phyloP scores from a whole-genome alignment of 306 rosid species.

The Oemleria cerasiformis region DNA sequence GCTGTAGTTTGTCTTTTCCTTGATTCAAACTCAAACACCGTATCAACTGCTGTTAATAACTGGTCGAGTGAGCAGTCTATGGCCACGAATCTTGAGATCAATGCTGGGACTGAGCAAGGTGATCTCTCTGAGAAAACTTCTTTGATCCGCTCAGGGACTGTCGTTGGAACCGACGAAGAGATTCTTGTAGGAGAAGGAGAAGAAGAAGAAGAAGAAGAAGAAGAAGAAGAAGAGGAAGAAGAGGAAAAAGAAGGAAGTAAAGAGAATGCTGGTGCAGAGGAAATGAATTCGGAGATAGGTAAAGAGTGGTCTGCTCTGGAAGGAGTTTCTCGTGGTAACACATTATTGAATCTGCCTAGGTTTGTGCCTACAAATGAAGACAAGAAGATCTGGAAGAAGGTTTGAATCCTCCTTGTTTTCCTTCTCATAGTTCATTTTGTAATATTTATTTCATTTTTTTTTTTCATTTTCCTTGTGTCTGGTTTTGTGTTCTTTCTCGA shows the following conservation, averaged over 20 bases:
- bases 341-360: constrained; percentile 86
- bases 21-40: constrained; percentile 35
- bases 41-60: constrained; percentile 48
- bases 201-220: constrained; percentile 10
- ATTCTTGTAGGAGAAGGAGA: constrained; percentile 3
- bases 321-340: constrained; percentile 96
- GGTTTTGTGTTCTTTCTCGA: constrained; percentile 26
- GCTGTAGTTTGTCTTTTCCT: constrained; percentile 93
- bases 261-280: constrained; percentile 43
- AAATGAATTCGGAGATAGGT: constrained; percentile 43
- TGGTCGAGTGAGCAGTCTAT: constrained; percentile 42
- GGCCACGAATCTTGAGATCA: constrained; percentile 28
- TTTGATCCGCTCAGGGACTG: constrained; percentile 46
- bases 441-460: constrained; percentile 24
- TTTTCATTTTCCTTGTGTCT: constrained; percentile 21
- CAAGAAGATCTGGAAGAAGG: constrained; percentile 31
- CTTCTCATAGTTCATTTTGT: not conserved
- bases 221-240: not conserved
- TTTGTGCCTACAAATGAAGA: constrained; percentile 75
- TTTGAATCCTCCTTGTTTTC: constrained; percentile 19
- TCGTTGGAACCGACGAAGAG: constrained; percentile 43
- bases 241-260: constrained; percentile 19
- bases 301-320: constrained; percentile 92
- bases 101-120: constrained; percentile 28
- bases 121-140: constrained; percentile 27